Base-by-base conservation (phyloP, 2,329 filamentous ascomycete species). In the Cladosporium austrohemisphaericum region DNA sequence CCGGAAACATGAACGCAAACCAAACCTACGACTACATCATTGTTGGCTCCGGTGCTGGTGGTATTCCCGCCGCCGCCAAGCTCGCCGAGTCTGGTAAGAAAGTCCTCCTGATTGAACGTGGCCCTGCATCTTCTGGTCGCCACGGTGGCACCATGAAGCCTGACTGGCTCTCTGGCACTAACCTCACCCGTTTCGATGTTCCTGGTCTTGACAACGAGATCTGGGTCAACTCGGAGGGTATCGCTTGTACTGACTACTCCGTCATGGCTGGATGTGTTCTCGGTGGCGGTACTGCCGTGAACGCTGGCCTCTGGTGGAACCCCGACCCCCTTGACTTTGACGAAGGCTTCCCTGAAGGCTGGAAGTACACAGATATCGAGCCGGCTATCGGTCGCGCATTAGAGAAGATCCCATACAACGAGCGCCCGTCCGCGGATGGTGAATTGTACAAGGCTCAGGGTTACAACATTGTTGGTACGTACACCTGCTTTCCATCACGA, bases 241-340 rank as follows among this genome's bases (percentile, higher is more conserved):
- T 86, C 57, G 78, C 80, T 28, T 88, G 85, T 66, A 76, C 75
- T 1, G 84, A 88, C 63, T 81, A 79, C n/a, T 83, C 84, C 54
- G 80, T 84, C 59, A 86, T 86, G 81, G 81, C 83, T 10, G 85
- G 83, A 11, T 88, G 85, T 54, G 74, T 88, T 35, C 75, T 88
- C 2, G 85, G 85, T 41, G 85, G 84, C 49, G 80, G 81, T 6
- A 78, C 80, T 11, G 78, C 81, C 22, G 74, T 86, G 60, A 88
- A 87, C 56, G 79, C 84, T 43, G 83, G 81, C 36, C 72, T 87
- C 26, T 86, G 81, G 78, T 85, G 81, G 76, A 81, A 79, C 64
- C 76, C 85, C 0, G 78, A 83, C 52, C 73, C 77, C 4, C 64
- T 70, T 6, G 86, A 89, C 62, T 89, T 85, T 72, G 82, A 89